Conservation (phyloP, 2,329 filamentous ascomycete species). For the Phyllosticta paracitricarpa region DNA sequence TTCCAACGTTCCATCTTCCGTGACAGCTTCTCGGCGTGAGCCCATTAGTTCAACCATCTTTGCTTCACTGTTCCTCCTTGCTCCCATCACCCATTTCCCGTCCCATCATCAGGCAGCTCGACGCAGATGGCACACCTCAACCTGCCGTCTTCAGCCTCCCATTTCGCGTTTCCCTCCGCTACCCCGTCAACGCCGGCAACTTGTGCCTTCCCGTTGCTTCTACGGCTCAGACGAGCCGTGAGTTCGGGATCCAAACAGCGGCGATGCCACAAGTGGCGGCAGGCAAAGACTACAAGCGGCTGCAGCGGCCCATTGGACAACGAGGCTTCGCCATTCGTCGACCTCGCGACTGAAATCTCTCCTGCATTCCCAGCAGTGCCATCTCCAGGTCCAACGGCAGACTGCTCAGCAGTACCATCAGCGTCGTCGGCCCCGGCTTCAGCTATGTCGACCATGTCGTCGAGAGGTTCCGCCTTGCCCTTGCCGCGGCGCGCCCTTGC, state of each 20-base stretch:
- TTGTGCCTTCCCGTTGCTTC: not conserved
- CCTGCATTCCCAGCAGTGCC: constrained; percentile 32
- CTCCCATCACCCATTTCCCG: no score
- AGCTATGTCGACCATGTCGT: constrained; percentile 24
- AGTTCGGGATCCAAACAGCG: constrained; percentile 22
- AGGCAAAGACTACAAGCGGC: constrained; percentile 29
- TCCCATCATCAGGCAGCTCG: not conserved
- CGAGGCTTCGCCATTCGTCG: constrained; percentile 9
- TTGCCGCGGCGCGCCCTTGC: constrained; percentile 43
- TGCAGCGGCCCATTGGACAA: not conserved
- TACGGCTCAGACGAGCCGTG: not conserved
- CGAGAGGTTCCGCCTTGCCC: constrained; percentile 29
- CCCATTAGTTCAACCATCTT: no score
- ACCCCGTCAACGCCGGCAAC: not conserved
- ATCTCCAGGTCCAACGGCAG: constrained; percentile 11
- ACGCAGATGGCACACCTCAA: constrained; percentile 7
- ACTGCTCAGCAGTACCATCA: constrained; percentile 31
- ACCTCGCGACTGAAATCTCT: constrained; percentile 27
- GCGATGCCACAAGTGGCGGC: constrained; percentile 31
- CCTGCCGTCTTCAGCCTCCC: not conserved
- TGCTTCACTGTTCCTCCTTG: no score
- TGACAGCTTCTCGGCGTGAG: no score
- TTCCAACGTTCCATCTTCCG: no score
- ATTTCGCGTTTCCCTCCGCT: not conserved
- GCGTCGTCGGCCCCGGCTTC: constrained; percentile 27